Evolutionary conservation across 2,329 filamentous ascomycete genomes (phyloP), one percentile per base, ranked within the genome.

Genomic region (Aspergillus unguis): DNA sequence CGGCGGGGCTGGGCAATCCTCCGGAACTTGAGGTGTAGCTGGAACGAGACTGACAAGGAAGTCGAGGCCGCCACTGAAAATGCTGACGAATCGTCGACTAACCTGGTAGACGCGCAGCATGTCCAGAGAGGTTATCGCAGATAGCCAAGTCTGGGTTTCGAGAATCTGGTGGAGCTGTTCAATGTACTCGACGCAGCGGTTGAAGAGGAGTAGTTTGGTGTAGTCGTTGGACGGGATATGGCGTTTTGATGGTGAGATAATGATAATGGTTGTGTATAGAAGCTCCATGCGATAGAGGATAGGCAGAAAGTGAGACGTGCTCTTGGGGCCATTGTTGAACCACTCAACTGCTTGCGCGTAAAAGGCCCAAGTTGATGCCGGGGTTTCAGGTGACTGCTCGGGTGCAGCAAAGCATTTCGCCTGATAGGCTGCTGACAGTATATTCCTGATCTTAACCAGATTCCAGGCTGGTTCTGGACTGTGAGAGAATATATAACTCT

Each of bases 371-470:
- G 66, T 68, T 37, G 68, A 66, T 6, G 61, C 58, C 40, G 86
- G 80, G 1, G 88, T 80, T 48, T 92, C 84, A 17, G 82, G 76
- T 53, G 90, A 79, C n/a, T 83, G 81, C 2, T 81, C 77, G 1
- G 85, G 82, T 7, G 88, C 87, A 17, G 85, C 88, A 64, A 94
- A 90, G 65, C 94, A 94, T 2, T 96, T 82, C 25, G 86, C 83
- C 64, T 95, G 91, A 63, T 97, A 97, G 84, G 90, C 96, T 45
- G 81, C 81, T 0, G 94, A 97, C 68, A 97, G 87, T 5, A 90
- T 82, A 53, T 86, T 83, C n/a, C 92, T 87, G 6, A 97, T 82
- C 62, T 86, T 85, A 66, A 96, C 92, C 2, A 96, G 75, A 17
- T 91, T 80, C 8, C 90, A 77, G 0, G 91, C 90, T 4, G 88